phyloP scores from a whole-genome alignment of 371 early-diverging fungal species.

The Lichtheimia ornata region DNA sequence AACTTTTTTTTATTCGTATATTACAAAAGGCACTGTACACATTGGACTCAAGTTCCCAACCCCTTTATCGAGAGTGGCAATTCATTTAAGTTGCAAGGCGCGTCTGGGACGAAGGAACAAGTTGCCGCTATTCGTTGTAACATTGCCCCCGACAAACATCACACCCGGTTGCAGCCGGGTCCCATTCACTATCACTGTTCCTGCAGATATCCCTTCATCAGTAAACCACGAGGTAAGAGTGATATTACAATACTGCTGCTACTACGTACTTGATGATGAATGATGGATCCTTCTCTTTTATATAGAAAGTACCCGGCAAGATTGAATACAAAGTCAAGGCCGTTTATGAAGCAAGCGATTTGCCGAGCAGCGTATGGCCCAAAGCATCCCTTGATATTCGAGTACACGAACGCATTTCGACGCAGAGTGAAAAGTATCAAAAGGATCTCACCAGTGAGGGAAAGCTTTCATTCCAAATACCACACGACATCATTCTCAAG shows the following conservation, averaged over 20 bases:
- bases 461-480: conserved; percentile 18
- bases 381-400: conserved; percentile 17
- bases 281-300: background rate
- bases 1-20: too few relatives aligned
- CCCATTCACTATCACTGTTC: conserved; percentile 20
- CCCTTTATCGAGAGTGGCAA: conserved; percentile 7
- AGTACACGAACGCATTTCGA: conserved; percentile 26
- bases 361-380: conserved; percentile 30
- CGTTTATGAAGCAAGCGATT: conserved; percentile 18
- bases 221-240: conserved; percentile 19
- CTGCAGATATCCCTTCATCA: conserved; percentile 25
- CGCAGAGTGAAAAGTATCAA: conserved; percentile 12
- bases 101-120: conserved; percentile 9
- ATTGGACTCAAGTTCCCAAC: conserved; percentile 4
- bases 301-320: conserved; percentile 24
- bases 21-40: conserved; percentile 8
- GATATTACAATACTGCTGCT: background rate
- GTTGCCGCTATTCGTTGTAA: conserved; percentile 21
- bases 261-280: background rate
- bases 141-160: conserved; percentile 11
- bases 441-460: conserved; percentile 23
- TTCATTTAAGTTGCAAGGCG: conserved; percentile 23
- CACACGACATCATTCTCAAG: conserved; percentile 23
- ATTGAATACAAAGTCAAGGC: conserved; percentile 32
- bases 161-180: conserved; percentile 7